phyloP scores from a whole-genome alignment of 2,329 filamentous ascomycete species.

The Xylariaceae sp. region DNA sequence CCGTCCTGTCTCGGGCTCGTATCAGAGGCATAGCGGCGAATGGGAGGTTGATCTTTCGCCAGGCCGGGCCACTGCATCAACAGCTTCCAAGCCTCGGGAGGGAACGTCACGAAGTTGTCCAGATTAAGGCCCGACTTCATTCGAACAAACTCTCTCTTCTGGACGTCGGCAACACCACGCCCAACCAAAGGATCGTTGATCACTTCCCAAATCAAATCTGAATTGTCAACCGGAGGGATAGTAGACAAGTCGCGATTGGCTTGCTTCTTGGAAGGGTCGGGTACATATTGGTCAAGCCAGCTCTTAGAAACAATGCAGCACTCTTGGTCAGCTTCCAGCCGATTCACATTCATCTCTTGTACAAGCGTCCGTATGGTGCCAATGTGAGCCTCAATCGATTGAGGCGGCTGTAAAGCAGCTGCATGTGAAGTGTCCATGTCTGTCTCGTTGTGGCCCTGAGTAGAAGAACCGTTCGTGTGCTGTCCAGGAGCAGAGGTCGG shows the following conservation, averaged over 20 bases:
- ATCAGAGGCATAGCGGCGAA: constrained; percentile 76
- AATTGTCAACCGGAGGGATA: constrained; percentile 83
- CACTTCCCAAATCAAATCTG: constrained; percentile 69
- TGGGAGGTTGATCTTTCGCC: constrained; percentile 65
- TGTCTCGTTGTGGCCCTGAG: constrained; percentile 3
- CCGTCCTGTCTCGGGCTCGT: constrained; percentile 58
- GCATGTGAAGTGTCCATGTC: constrained; percentile 9
- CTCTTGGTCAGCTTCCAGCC: constrained; percentile 67
- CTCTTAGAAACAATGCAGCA: constrained; percentile 75
- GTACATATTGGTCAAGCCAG: constrained; percentile 71
- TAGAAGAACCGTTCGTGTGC: constrained; percentile 13
- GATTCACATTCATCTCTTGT: constrained; percentile 48
- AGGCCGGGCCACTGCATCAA: constrained; percentile 81
- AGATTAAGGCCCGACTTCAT: constrained; percentile 66
- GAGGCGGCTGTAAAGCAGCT: constrained; percentile 21
- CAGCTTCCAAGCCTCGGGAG: constrained; percentile 76
- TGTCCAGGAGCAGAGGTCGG: neutral
- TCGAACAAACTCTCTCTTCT: constrained; percentile 61
- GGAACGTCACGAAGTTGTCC: constrained; percentile 76
- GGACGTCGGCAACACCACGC: constrained; percentile 31
- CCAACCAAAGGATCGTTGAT: constrained; percentile 45
- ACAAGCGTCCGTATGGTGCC: constrained; percentile 64
- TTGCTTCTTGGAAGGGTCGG: constrained; percentile 58
- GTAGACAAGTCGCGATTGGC: constrained; percentile 56
- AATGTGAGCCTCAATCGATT: constrained; percentile 68